Conservation (phyloP, 176 grass and related monocot genomes). For the Tillandsia leiboldiana region DNA sequence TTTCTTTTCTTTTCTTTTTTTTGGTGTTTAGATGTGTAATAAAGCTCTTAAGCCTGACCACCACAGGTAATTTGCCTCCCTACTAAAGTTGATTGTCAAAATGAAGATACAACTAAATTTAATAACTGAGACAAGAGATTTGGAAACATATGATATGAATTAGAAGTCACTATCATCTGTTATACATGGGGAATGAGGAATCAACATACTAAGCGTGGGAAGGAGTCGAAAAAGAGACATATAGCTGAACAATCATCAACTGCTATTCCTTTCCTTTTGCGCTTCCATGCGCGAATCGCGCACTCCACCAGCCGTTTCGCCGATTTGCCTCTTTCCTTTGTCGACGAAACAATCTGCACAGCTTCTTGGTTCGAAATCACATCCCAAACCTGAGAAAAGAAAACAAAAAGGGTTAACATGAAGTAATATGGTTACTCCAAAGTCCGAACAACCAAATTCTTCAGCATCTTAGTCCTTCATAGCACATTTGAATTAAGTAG, state of each 20-base stretch:
- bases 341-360: slow-evolving; percentile 63
- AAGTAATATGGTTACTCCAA: not conserved
- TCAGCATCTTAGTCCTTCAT: too few relatives aligned
- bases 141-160: not conserved
- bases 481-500: too few relatives aligned
- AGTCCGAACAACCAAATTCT: too few relatives aligned
- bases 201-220: slow-evolving; percentile 15
- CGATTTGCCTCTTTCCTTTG: slow-evolving; percentile 43
- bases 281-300: slow-evolving; percentile 54
- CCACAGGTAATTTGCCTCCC: too few relatives aligned
- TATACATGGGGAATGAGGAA: not conserved
- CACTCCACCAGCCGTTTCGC: slow-evolving; percentile 67
- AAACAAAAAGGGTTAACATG: not conserved
- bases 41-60: too few relatives aligned
- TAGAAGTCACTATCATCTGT: not conserved
- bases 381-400: slow-evolving; percentile 60
- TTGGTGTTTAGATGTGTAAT: too few relatives aligned
- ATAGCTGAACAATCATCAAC: slow-evolving; percentile 92
- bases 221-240: slow-evolving; percentile 76
- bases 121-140: not conserved
- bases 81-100: too few relatives aligned
- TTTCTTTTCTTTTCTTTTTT: too few relatives aligned
- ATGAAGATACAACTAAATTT: too few relatives aligned
- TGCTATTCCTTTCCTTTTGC: slow-evolving; percentile 53
- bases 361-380: slow-evolving; percentile 89